Conservation (phyloP, 169 alveolate species). For the Cryptosporidium bovis region DNA sequence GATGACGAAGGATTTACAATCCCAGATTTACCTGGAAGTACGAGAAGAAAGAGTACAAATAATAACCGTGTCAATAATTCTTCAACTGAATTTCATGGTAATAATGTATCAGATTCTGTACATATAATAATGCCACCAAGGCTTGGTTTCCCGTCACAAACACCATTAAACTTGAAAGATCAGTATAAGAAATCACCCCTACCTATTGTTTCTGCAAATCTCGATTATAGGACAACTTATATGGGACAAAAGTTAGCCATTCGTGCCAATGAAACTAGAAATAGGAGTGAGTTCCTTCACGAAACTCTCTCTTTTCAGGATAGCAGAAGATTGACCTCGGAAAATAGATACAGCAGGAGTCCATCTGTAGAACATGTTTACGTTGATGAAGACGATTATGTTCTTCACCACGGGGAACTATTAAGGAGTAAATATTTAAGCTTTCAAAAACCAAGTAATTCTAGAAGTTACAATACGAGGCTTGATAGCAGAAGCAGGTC, state of each 20-base stretch:
- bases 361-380: not conserved
- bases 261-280: conserved; percentile 39
- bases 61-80: not conserved
- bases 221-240: conserved; percentile 52
- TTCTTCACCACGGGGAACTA: conserved; percentile 55
- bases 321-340: not conserved
- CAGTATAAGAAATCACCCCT: conserved; percentile 61
- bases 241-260: conserved; percentile 61
- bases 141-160: conserved; percentile 60
- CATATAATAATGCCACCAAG: conserved; percentile 73
- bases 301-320: not conserved
- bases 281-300: not conserved
- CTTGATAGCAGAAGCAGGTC: conserved; percentile 54
- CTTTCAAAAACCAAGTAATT: not conserved
- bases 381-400: conserved; percentile 27
- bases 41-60: not conserved
- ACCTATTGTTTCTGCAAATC: conserved; percentile 61
- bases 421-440: conserved; percentile 48
- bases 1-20: conserved; percentile 67
- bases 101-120: conserved; percentile 15
- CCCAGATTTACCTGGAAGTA: conserved; percentile 57
- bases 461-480: no score
- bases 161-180: conserved; percentile 52
- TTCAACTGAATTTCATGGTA: not conserved
- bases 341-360: not conserved